Base-by-base conservation (phyloP, 2,329 filamentous ascomycete species). In the Alternaria solani region DNA sequence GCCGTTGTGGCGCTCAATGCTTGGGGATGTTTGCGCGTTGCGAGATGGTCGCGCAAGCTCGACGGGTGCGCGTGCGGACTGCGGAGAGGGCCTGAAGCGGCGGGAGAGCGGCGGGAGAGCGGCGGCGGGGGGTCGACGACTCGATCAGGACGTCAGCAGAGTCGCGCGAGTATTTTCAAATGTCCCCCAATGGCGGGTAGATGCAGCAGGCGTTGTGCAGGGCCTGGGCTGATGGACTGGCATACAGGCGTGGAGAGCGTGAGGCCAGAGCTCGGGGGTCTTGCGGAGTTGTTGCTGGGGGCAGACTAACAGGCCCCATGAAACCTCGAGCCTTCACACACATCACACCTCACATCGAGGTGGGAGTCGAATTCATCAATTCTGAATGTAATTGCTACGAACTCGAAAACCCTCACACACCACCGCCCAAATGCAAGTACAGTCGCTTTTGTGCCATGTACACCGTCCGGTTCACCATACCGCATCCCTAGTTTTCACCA, bases 241-340 rank as follows among this genome's bases (percentile, higher is more conserved):
- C 49, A 41, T 26, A 20, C 36, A 52, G 63, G 61, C 39, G 64
- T 57, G 65, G 34, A 42, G 52, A 53, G 61, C 55, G 63, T 70
- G 71, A 71, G 64, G 72, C 74, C 69, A 61, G 62, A 66, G 58
- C 63, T 61, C 70, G 63, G 66, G 65, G 53, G 62, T 65, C 55
- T 34, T 70, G 69, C 64, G 64, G 64, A 73, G 63, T 63, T 62
- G 47, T 61, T 48, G 26, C 46, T 57, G 53, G 34, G 36, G 43
- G 34, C 53, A 30, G 39, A 25, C 47, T 57, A 43, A 41, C 46
- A 18, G 52, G 39, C n/a, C 32, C 47, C 30, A 28, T 52, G 28
- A 44, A 20, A 36, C 26, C 14, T 32, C 28, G n/a, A 51, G 12
- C 30, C 34, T 38, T 9, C 7, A 36, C 23, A 26, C 26, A 7